Conservation (phyloP, 768 basidiomycete species). For the Hericium rajendrae region DNA sequence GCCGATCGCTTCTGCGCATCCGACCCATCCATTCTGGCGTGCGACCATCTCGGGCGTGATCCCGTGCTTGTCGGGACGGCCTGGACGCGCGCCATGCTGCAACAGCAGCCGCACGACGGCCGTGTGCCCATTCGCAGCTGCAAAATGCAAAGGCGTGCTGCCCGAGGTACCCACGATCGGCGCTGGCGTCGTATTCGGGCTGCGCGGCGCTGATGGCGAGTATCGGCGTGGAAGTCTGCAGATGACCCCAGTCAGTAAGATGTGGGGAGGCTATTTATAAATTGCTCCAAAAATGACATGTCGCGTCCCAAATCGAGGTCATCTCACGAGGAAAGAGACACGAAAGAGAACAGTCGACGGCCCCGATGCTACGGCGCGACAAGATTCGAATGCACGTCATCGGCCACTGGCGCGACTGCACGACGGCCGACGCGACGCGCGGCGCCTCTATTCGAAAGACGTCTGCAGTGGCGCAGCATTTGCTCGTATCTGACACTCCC, state of each 20-base stretch:
- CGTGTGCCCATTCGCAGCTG: conserved; percentile 88
- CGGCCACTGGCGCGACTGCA: too few relatives aligned
- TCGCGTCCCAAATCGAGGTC: not conserved
- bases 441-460: too few relatives aligned
- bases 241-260: not conserved
- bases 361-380: too few relatives aligned
- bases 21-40: conserved; percentile 66
- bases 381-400: too few relatives aligned
- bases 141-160: conserved; percentile 93
- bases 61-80: conserved; percentile 84
- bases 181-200: conserved; percentile 52
- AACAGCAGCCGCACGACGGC: conserved; percentile 72
- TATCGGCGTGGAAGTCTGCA: conserved; percentile 64
- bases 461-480: too few relatives aligned
- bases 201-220: conserved; percentile 32
- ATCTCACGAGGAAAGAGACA: too few relatives aligned
- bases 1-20: conserved; percentile 66
- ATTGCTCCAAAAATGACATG: not conserved
- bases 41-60: conserved; percentile 82
- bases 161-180: conserved; percentile 80
- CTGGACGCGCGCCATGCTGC: conserved; percentile 72
- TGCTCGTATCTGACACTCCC: too few relatives aligned
- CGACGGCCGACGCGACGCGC: too few relatives aligned
- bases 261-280: not conserved
- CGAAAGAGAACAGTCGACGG: too few relatives aligned